A percentile compares a stretch with the other conserved stretches of the same genome.
Evolutionary conservation across 2,329 filamentous ascomycete species (phyloP).

Genomic region (Madurella mycetomatis): DNA sequence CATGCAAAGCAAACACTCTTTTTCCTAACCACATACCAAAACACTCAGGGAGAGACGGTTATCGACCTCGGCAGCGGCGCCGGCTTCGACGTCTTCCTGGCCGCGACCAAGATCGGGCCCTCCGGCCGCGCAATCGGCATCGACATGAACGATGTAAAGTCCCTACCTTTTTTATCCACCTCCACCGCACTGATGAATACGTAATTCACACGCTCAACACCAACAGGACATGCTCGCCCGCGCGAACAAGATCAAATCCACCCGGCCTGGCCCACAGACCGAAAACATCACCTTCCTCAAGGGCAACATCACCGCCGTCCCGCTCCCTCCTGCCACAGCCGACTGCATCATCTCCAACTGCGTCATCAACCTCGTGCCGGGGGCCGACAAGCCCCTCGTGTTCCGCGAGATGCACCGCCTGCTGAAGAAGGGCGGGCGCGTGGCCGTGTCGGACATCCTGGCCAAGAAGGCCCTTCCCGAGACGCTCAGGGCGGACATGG

Average conservation of each 20-base stretch:
- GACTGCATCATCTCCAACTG: constrained; percentile 62
- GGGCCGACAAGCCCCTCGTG: constrained; percentile 46
- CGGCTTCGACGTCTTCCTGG: constrained; percentile 55
- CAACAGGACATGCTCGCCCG: constrained; percentile 51
- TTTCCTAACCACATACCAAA: background rate
- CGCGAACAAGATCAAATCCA: constrained; percentile 41
- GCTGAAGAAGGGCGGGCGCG: constrained; percentile 51
- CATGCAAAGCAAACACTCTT: background rate
- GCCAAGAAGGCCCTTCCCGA: constrained; percentile 45
- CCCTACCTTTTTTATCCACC: background rate
- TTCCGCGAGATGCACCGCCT: constrained; percentile 57
- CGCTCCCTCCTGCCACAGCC: constrained; percentile 38
- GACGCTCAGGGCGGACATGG: constrained; percentile 44
- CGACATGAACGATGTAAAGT: constrained; percentile 53
- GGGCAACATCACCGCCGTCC: constrained; percentile 46
- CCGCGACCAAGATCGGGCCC: constrained; percentile 45
- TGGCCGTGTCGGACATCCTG: constrained; percentile 59
- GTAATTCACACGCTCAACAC: background rate
- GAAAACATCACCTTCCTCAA: constrained; percentile 50
- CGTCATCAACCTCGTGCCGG: constrained; percentile 56
- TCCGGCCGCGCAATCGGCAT: constrained; percentile 50
- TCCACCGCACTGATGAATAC: background rate
- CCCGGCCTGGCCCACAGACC: constrained; percentile 26
- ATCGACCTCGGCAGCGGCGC: constrained; percentile 55
- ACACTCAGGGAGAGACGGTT: constrained; percentile 48